Percentiles rank a stretch among this genome's conserved stretches.
Conservation (phyloP, 441 rosid genomes). For the Pelargonium myrrhifolium region DNA sequence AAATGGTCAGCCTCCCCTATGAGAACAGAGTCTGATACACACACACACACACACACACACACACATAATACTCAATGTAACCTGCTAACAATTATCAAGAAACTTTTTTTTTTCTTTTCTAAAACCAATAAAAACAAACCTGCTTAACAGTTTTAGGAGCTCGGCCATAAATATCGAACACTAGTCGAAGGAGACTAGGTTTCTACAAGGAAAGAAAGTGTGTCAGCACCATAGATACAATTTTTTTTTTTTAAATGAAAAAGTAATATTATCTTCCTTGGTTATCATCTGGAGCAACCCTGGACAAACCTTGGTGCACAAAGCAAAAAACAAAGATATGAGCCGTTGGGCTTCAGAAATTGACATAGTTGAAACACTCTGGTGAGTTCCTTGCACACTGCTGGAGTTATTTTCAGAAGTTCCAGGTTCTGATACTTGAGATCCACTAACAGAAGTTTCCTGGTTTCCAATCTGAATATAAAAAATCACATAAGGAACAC, state of each 20-base stretch:
- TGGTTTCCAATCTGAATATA: conserved; percentile 44
- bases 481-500: neutral
- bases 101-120: neutral
- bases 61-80: conserved; percentile 6
- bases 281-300: conserved; percentile 14
- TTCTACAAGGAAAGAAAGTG: conserved; percentile 45
- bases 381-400: conserved; percentile 37
- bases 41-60: neutral
- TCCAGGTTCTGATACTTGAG: conserved; percentile 44
- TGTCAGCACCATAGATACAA: conserved; percentile 21
- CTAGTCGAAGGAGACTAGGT: conserved; percentile 76
- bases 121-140: conserved; percentile 33
- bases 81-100: neutral
- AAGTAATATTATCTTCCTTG: conserved; percentile 6
- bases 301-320: conserved; percentile 79
- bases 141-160: conserved; percentile 86
- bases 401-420: conserved; percentile 44
- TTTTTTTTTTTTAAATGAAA: no score
- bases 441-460: conserved; percentile 48
- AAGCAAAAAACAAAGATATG: conserved; percentile 82
- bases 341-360: conserved; percentile 77
- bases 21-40: neutral
- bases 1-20: neutral
- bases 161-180: conserved; percentile 67
- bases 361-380: conserved; percentile 45